Evolutionary conservation across 2,329 filamentous ascomycete genomes (phyloP), one percentile per base, ranked within the genome.

Genomic region (Claviceps paspali): DNA sequence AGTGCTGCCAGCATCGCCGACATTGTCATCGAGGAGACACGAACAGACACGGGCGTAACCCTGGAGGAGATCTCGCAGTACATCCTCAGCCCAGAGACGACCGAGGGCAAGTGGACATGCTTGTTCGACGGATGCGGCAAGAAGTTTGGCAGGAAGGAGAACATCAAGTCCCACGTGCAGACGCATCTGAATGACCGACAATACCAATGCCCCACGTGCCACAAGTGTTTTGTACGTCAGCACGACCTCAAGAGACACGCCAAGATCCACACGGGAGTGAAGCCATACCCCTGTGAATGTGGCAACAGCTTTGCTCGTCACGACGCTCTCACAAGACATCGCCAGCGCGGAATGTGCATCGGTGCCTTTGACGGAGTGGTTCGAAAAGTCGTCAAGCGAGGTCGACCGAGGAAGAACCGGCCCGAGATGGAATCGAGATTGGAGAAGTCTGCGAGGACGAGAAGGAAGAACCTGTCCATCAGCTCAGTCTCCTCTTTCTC

Each of bases 91-190:
- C 82, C 82, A 0, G 80, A 84, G 48, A 64, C 75, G 3, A 54
- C 58, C n/a, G 81, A 86, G 47, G 78, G 79, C 48, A 86, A 85
- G 58, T 91, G 81, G 79, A 65, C 77, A 6, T 91, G 82, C 53
- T 60, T 74, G n/a, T 87, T 64, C 40, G 68, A 84, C 7, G 78
- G 77, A 21, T 98, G 91, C 59, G 73, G 78, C 48, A 93, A 94
- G 59, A 75, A 78, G 37, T 96, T 98, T 54, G 88, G 87, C n/a
- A 76, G 91, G 48, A 93, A 95, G 57, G 91, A 98, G 59, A 96
- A 98, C 61, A 95, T 96, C 65, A 93, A 94, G 56, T 93, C 87
- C 1, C 91, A 98, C 56, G 84, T 98, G 11, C 91, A 98, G 61
- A 98, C 91, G 3, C 91, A 98, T 60, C 78, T 98, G 45, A 91